Base-by-base conservation (phyloP, 495 filamentous ascomycete species). In the Hyaloscypha variabilis region DNA sequence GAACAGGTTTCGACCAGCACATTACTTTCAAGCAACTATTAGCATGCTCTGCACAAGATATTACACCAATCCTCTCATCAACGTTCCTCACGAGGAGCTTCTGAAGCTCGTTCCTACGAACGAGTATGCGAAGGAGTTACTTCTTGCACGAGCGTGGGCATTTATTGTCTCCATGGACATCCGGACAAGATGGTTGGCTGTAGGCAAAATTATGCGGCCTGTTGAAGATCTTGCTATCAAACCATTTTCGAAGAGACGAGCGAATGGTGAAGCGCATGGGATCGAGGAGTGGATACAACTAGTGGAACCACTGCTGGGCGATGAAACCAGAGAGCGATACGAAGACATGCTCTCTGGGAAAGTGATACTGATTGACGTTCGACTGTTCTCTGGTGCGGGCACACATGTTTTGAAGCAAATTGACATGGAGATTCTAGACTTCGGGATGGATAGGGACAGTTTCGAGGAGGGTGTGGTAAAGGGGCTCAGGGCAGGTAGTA, bases 171-270 rank as follows among this genome's bases (percentile, higher is more conserved):
- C 56, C 17, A 60, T 56, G 5, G 67, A 69, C 46, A 53, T 69
- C 6, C 29, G 62, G 24, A 62, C 67, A 42, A 55, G 67, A 34
- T 13, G 58, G 49, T 26, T 69, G 57, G 60, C 62, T 6, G 52
- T 56, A n/a, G 21, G 66, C 10, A 61, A 36, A 19, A 46, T 46
- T 4, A 46, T 46, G 39, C 28, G 64, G 10, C 63, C 64, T 6
- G 36, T 69, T 23, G 67, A 66, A 57, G 67, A 69, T 60, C 67
- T 69, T 8, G 63, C 67, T 26, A 66, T 67, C 39, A 66, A 64
- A 39, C 61, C 62, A 8, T 21, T 69, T 4, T 54, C 52, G 6
- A 55, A 57, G 31, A 64, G 24, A 21, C 42, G 56, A 39, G 53
- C 39, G 8, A 31, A 55, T 31, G 64, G 63, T 17, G 25, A 63